A percentile compares a stretch with the other conserved stretches of the same genome.
phyloP scores from a whole-genome alignment of 768 basidiomycete genomes.

The Cubamyces sp. region DNA sequence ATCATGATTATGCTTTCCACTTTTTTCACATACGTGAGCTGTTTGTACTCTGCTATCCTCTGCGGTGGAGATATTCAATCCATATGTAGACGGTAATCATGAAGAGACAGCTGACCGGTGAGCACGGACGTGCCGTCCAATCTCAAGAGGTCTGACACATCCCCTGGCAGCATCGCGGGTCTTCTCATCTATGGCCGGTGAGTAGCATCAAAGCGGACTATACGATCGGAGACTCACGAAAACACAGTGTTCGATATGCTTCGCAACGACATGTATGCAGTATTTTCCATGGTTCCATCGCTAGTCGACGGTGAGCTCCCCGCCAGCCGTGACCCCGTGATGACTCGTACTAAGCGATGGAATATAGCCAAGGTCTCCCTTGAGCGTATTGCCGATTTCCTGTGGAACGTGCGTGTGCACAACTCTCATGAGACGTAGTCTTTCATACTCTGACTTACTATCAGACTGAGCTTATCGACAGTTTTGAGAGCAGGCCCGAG shows the following conservation, averaged over 20 bases:
- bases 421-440: neutral
- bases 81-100: conserved; percentile 39
- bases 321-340: no score
- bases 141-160: neutral
- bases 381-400: conserved; percentile 45
- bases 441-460: neutral
- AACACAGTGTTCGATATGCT: conserved; percentile 21
- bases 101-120: conserved; percentile 41
- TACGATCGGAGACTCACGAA: neutral
- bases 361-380: conserved; percentile 41
- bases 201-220: neutral
- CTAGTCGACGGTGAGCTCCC: conserved; percentile 9
- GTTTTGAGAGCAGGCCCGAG: conserved; percentile 14
- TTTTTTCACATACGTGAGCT: conserved; percentile 59
- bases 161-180: conserved; percentile 16
- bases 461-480: conserved; percentile 29
- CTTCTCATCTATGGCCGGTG: conserved; percentile 25
- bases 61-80: neutral
- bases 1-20: conserved; percentile 66
- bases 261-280: conserved; percentile 7
- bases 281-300: conserved; percentile 8
- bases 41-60: no score
- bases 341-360: neutral
- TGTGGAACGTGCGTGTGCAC: conserved; percentile 32
- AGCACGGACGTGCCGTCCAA: neutral